Base-by-base conservation (phyloP, 257 asterid genomes). In the Buddleja alternifolia region DNA sequence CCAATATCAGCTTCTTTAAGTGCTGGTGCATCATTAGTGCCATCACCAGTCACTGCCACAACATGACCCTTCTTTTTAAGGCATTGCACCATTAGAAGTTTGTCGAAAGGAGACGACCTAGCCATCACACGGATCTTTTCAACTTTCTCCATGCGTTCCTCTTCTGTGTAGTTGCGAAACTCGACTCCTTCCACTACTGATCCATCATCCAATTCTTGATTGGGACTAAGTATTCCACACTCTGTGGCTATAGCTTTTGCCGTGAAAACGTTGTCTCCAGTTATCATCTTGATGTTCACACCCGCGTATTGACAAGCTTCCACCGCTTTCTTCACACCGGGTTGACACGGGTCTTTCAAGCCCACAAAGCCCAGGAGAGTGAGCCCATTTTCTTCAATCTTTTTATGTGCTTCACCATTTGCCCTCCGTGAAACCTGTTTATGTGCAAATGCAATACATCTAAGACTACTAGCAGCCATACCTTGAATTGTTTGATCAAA, bases 1-100 rank as follows among this genome's bases (percentile, higher is more conserved):
- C 91, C 90, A 45, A 90, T 74, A 17, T 90, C 95, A 2, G 94
- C 89, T 69, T 86, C 96, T 36, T 83, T 81, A 11, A 90, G 21
- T 14, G 95, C 90, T 8, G 90, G 89, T 1, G 94, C 90, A 45
- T 90, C 95, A 0, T 88, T 86, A 11, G 89, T 81, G 15, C 92
- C 90, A 44, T 88, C 94, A 0, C 95, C 97, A 0, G 92, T 88
- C 5, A 88, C 92, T 3, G 96, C 97, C 7, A 90, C 97, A 0
- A 90, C 90, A 12, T 84, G 89, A 19, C 93, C 96, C 54, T 72
- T 82, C 77, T 65, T 66, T 53, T 66, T 85, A 20, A 88, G 77
- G 79, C 88, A 83, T 21, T 85, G 85, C 23, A 90, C 96, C 95
- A 90, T 82, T 17, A 90, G 40, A 11, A 83, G 92, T 73, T 90